phyloP scores from a whole-genome alignment of 768 basidiomycete genomes.

The Termitomyces sp. region DNA sequence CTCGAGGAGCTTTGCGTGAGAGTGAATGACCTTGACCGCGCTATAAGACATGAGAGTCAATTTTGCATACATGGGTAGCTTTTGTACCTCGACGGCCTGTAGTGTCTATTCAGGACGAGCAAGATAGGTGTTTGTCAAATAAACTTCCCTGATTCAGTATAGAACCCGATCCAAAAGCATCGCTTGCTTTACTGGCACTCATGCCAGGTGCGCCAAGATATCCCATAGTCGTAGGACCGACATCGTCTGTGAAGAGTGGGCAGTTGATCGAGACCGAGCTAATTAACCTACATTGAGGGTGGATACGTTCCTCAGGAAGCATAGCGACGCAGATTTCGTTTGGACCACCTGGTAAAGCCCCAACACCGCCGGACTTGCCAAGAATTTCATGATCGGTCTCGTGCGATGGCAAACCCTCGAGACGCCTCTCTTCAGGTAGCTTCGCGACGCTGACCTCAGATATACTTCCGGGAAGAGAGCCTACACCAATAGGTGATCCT shows the following conservation, averaged over 20 bases:
- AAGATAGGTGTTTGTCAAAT: too few relatives aligned
- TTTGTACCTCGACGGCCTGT: background rate
- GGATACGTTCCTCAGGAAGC: constrained; percentile 7
- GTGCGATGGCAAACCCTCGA: constrained; percentile 10
- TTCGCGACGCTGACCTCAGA: constrained; percentile 41
- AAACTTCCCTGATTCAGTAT: background rate
- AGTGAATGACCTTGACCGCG: background rate
- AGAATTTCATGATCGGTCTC: constrained; percentile 10
- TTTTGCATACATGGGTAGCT: background rate
- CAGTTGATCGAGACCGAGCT: too few relatives aligned
- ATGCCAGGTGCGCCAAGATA: background rate
- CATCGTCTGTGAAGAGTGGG: background rate
- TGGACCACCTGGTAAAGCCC: constrained; percentile 13
- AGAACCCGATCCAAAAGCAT: background rate
- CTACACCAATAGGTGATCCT: constrained; percentile 31
- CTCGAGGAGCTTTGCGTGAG: background rate
- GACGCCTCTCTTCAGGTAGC: constrained; percentile 39
- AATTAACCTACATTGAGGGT: background rate
- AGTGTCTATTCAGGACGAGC: background rate
- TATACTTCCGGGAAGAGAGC: constrained; percentile 40
- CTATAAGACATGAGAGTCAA: background rate
- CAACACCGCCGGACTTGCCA: constrained; percentile 11
- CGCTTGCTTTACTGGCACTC: background rate
- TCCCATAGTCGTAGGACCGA: background rate
- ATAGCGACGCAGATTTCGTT: constrained; percentile 10